Evolutionary conservation across 352 stramenopile genomes (phyloP).

Genomic region (Phytophthora syringae): DNA sequence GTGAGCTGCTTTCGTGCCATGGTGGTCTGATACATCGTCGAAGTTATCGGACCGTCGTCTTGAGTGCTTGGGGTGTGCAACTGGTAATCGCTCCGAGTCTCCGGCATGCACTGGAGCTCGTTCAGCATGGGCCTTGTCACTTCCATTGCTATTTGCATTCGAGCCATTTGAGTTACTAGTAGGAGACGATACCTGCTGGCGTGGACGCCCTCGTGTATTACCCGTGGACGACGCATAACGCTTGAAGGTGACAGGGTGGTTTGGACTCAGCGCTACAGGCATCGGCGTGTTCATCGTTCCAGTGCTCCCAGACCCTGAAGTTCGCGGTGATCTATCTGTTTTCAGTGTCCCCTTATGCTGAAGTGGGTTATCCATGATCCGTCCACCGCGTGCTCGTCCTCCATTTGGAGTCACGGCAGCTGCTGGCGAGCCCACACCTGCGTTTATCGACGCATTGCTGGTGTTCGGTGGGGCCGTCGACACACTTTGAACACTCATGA

Average conservation of each 20-base stretch:
- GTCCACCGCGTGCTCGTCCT: constrained; percentile 36
- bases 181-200: constrained; percentile 30
- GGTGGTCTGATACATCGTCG: constrained; percentile 42
- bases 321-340: constrained; percentile 56
- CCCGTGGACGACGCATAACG: constrained; percentile 57
- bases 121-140: constrained; percentile 55
- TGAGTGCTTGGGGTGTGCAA: constrained; percentile 53
- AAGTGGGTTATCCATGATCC: constrained; percentile 63
- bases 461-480: constrained; percentile 6
- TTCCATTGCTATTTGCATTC: constrained; percentile 33
- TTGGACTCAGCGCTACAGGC: constrained; percentile 36
- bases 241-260: constrained; percentile 53
- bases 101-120: constrained; percentile 51
- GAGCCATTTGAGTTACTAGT: constrained; percentile 17
- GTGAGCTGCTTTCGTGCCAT: constrained; percentile 24
- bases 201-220: constrained; percentile 42
- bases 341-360: constrained; percentile 44
- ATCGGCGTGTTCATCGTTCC: constrained; percentile 30
- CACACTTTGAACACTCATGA: constrained; percentile 4
- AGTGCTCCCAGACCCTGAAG: constrained; percentile 28
- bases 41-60: constrained; percentile 57
- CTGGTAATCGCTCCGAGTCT: constrained; percentile 50
- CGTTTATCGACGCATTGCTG: neutral
- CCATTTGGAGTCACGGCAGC: constrained; percentile 42
- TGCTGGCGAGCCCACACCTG: constrained; percentile 13